These are phyloP conservation scores for Grammothele lineata DNA, from an alignment of 768 basidiomycete species.

Conservation along the genomic window DNA sequence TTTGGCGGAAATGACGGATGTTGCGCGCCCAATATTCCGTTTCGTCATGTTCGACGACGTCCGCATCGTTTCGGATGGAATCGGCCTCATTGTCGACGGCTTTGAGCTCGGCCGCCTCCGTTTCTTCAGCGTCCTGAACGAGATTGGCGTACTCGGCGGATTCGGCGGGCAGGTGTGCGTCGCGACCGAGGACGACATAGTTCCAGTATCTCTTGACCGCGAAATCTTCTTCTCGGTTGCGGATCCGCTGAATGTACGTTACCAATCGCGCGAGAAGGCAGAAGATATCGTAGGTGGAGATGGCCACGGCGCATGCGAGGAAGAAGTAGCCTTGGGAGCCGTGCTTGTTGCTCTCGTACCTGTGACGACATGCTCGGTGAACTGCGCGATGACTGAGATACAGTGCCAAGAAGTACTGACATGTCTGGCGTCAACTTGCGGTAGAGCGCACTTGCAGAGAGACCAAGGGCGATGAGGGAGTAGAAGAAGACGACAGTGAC, in stretches of 20 bases:
- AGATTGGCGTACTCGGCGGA: slow-evolving; percentile 56
- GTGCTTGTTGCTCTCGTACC: slow-evolving; percentile 68
- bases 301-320: slow-evolving; percentile 39
- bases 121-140: slow-evolving; percentile 54
- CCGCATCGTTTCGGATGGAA: slow-evolving; percentile 19
- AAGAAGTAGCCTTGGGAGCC: slow-evolving; percentile 57
- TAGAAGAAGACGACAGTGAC: slow-evolving; percentile 61
- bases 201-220: slow-evolving; percentile 51
- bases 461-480: slow-evolving; percentile 54
- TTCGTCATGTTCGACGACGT: slow-evolving; percentile 25
- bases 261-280: slow-evolving; percentile 45
- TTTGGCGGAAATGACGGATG: slow-evolving; percentile 32
- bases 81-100: no score
- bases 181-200: slow-evolving; percentile 49
- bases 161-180: slow-evolving; percentile 21
- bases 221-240: slow-evolving; percentile 36
- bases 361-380: no score
- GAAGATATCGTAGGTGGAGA: slow-evolving; percentile 54
- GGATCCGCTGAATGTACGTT: slow-evolving; percentile 36
- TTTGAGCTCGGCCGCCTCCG: slow-evolving; percentile 43
- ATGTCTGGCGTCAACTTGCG: slow-evolving; percentile 77
- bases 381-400: no score
- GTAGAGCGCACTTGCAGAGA: slow-evolving; percentile 67
- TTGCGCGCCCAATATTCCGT: slow-evolving; percentile 54
- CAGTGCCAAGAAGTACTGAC: slow-evolving; percentile 40